phyloP scores from a whole-genome alignment of 2,329 filamentous ascomycete species.

The Atkinsonella texensis region DNA sequence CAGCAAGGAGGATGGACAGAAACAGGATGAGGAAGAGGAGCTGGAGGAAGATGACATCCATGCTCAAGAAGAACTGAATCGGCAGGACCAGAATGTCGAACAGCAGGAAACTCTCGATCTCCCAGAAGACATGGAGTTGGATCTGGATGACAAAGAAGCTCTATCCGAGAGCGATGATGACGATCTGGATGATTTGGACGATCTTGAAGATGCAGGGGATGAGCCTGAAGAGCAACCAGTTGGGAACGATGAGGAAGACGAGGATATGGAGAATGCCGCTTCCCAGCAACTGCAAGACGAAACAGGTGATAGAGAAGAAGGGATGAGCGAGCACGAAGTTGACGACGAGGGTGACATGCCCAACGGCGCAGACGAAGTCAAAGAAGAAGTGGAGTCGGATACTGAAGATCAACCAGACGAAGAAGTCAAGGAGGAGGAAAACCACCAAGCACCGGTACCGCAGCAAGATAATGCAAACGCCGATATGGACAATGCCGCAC shows the following conservation, averaged over 20 bases:
- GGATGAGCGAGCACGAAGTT: constrained; percentile 31
- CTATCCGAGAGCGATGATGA: constrained; percentile 46
- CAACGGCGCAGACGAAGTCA: constrained; percentile 38
- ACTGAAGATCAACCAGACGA: constrained; percentile 4
- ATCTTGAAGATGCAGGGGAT: constrained; percentile 34
- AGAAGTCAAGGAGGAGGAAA: constrained; percentile 23
- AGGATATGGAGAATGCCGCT: constrained; percentile 23
- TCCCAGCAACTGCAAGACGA: constrained; percentile 27
- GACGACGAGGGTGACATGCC: constrained; percentile 32
- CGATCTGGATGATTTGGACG: constrained; percentile 45
- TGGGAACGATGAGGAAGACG: constrained; percentile 23
- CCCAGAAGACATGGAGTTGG: constrained; percentile 79
- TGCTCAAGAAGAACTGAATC: constrained; percentile 43
- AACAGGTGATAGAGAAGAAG: constrained; percentile 34
- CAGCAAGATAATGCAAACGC: constrained; percentile 36
- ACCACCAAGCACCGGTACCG: constrained; percentile 21
- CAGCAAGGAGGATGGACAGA: constrained; percentile 21
- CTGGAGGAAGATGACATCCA: constrained; percentile 46
- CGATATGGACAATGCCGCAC: constrained; percentile 49
- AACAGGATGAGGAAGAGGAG: constrained; percentile 41
- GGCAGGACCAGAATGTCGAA: constrained; percentile 62
- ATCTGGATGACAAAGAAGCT: constrained; percentile 57
- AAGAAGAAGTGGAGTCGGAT: constrained; percentile 30
- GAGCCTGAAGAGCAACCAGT: constrained; percentile 22
- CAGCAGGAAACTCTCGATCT: constrained; percentile 74